Evolutionary conservation across 2,329 filamentous ascomycete species (phyloP).

Genomic region (Metarhizium anisopliae): DNA sequence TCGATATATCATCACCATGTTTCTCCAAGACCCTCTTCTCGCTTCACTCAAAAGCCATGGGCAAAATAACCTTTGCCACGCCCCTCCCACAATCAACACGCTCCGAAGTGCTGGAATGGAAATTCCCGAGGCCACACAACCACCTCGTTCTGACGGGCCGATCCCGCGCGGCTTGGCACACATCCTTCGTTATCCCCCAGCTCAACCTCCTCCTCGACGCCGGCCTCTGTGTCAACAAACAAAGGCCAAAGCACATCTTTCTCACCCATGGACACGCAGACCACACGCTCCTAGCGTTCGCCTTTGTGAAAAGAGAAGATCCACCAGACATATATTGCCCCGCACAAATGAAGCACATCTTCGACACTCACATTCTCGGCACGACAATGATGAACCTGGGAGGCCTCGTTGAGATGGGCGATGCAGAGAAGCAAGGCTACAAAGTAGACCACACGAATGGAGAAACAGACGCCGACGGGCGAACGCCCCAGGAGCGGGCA

Average conservation of each 20-base stretch:
- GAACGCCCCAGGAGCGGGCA: conserved; percentile 9
- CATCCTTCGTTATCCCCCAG: conserved; percentile 40
- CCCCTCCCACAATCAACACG: conserved; percentile 33
- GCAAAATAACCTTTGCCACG: conserved; percentile 25
- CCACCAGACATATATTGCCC: conserved; percentile 39
- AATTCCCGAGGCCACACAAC: conserved; percentile 32
- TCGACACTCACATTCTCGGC: conserved; percentile 31
- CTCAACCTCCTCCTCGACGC: conserved; percentile 41
- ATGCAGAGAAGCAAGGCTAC: conserved; percentile 10
- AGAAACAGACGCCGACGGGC: conserved; percentile 10
- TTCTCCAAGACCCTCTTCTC: neutral
- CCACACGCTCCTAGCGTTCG: conserved; percentile 33
- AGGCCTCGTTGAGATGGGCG: conserved; percentile 22
- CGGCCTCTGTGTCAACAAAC: conserved; percentile 35
- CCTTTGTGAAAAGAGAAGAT: conserved; percentile 33
- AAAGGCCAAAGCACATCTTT: conserved; percentile 39
- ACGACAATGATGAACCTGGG: conserved; percentile 34
- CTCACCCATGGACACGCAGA: conserved; percentile 41
- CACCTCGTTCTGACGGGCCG: conserved; percentile 35
- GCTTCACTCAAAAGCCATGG: neutral
- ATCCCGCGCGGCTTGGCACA: conserved; percentile 42
- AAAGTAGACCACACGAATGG: conserved; percentile 7
- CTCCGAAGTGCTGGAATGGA: conserved; percentile 37
- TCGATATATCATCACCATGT: neutral
- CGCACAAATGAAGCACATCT: conserved; percentile 25